These are phyloP conservation scores for Pseudogymnoascus sp. DNA, from an alignment of 2,329 filamentous ascomycete genomes.

Conservation along the genomic window DNA sequence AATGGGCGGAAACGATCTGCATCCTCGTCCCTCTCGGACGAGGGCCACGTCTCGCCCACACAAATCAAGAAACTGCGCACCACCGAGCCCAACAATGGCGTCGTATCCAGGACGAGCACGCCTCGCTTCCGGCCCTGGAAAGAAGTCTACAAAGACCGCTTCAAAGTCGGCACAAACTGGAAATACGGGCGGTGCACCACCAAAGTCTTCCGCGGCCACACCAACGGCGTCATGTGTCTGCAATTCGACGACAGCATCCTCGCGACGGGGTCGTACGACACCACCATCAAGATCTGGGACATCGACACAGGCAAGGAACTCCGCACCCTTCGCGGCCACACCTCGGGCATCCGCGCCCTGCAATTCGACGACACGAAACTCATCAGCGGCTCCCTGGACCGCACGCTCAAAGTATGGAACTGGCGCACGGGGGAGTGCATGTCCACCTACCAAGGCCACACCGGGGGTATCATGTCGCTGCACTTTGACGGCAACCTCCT, in stretches of 20 bases:
- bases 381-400: slow-evolving; percentile 83
- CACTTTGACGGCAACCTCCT: slow-evolving; percentile 81
- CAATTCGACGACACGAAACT: slow-evolving; percentile 91
- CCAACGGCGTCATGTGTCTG: slow-evolving; percentile 68
- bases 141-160: slow-evolving; percentile 90
- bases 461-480: slow-evolving; percentile 74
- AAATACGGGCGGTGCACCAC: slow-evolving; percentile 85
- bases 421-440: slow-evolving; percentile 87
- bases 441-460: slow-evolving; percentile 72
- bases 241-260: slow-evolving; percentile 81
- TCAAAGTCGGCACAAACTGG: slow-evolving; percentile 96
- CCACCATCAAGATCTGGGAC: slow-evolving; percentile 94
- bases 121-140: slow-evolving; percentile 75
- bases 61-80: slow-evolving; percentile 21
- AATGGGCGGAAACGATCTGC: slow-evolving; percentile 24
- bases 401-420: slow-evolving; percentile 90
- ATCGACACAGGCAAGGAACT: slow-evolving; percentile 80
- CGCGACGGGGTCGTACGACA: slow-evolving; percentile 90
- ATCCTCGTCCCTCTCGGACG: slow-evolving; percentile 15
- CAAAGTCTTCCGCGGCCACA: slow-evolving; percentile 77
- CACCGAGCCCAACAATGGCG: slow-evolving; percentile 15
- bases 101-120: slow-evolving; percentile 27
- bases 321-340: slow-evolving; percentile 78
- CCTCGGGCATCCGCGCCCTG: slow-evolving; percentile 73
- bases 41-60: slow-evolving; percentile 12